Evolutionary conservation across 306 rosid species (phyloP).

Genomic region (Quercus alba): DNA sequence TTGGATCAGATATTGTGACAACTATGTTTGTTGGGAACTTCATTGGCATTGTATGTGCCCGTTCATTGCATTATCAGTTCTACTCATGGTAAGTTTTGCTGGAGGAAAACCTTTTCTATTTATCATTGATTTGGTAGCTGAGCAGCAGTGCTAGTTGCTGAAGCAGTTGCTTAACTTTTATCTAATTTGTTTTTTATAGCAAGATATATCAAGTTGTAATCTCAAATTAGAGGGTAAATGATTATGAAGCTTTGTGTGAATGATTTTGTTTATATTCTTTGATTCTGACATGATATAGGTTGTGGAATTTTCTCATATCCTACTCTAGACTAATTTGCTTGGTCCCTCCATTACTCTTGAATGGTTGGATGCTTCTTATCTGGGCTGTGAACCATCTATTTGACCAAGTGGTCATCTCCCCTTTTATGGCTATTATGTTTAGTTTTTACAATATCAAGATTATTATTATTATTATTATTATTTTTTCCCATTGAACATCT

Average conservation of each 20-base stretch:
- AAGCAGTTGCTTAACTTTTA: slow-evolving; percentile 8
- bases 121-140: background rate
- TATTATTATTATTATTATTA: background rate
- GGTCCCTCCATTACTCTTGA: background rate
- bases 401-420: background rate
- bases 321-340: background rate
- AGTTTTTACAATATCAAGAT: background rate
- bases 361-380: background rate
- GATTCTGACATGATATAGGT: background rate
- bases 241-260: background rate
- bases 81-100: slow-evolving; percentile 77
- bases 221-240: background rate
- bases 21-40: slow-evolving; percentile 90
- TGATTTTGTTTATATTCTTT: background rate
- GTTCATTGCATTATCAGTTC: slow-evolving; percentile 94
- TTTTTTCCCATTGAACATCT: background rate
- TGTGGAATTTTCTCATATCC: background rate
- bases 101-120: slow-evolving; percentile 6
- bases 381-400: background rate
- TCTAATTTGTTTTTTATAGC: background rate
- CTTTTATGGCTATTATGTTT: background rate
- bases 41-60: slow-evolving; percentile 88
- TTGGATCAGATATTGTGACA: slow-evolving; percentile 75
- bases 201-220: background rate
- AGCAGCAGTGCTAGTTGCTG: slow-evolving; percentile 7